phyloP scores from a whole-genome alignment of 73 alveolate genomes.

The Symbiodinium pilosum region DNA sequence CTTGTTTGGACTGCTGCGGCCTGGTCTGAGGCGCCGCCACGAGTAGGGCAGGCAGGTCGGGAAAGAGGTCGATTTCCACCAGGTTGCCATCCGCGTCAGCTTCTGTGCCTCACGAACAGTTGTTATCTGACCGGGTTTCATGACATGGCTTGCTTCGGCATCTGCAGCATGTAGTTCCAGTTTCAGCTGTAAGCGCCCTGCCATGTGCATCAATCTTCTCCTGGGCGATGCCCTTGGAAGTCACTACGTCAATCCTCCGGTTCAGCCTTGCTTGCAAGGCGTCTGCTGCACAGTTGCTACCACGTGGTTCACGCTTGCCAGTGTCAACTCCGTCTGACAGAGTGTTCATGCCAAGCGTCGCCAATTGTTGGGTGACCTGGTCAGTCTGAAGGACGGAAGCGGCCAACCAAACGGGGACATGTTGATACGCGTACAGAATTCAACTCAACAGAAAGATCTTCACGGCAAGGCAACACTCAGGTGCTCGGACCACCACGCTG shows the following conservation, averaged over 20 bases:
- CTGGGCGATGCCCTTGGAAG: neutral
- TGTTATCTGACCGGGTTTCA: too few species aligned
- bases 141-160: too few species aligned
- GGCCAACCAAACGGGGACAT: too few species aligned
- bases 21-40: neutral
- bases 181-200: neutral
- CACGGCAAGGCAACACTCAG: neutral
- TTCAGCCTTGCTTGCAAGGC: neutral
- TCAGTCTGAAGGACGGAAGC: too few species aligned
- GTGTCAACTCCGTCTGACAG: neutral
- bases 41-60: slow-evolving; percentile 31
- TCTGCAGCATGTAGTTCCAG: too few species aligned
- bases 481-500: neutral
- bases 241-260: neutral
- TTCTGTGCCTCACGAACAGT: neutral
- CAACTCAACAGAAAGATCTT: too few species aligned
- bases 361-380: neutral
- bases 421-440: too few species aligned
- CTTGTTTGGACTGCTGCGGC: neutral
- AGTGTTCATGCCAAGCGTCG: neutral
- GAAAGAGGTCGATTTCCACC: neutral
- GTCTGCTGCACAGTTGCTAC: neutral
- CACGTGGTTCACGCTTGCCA: neutral
- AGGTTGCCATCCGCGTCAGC: neutral
- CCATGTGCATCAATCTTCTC: neutral